These are phyloP conservation scores for Cladosporium sp. DNA, from an alignment of 2,329 filamentous ascomycete species.

Conservation along the genomic window DNA sequence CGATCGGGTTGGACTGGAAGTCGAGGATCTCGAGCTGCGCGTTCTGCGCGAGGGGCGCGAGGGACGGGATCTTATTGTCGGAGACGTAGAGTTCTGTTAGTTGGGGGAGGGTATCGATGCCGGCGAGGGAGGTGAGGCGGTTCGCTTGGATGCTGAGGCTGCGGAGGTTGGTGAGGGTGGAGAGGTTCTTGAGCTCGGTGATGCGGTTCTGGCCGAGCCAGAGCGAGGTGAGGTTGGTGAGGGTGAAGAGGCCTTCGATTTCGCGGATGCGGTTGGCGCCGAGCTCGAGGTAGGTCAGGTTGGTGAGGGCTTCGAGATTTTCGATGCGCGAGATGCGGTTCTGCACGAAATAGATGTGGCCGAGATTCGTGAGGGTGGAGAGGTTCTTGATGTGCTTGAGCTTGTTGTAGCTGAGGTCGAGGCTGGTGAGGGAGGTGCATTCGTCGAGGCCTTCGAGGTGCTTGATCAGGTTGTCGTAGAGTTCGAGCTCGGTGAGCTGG, in stretches of 20 bases:
- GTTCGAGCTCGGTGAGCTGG: conserved; percentile 75
- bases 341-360: conserved; percentile 84
- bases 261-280: conserved; percentile 87
- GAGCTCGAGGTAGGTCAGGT: conserved; percentile 78
- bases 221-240: conserved; percentile 75
- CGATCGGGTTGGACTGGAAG: conserved; percentile 80
- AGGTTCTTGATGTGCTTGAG: conserved; percentile 97
- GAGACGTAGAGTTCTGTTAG: conserved; percentile 94
- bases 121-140: conserved; percentile 71
- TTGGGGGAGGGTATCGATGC: conserved; percentile 64
- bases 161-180: conserved; percentile 68
- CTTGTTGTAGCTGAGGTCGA: conserved; percentile 98
- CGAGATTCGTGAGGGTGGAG: conserved; percentile 67
- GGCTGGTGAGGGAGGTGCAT: conserved; percentile 65
- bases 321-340: conserved; percentile 91
- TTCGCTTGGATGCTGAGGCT: conserved; percentile 95
- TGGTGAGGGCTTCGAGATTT: conserved; percentile 65
- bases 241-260: conserved; percentile 74
- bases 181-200: conserved; percentile 69
- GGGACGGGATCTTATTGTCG: conserved; percentile 77
- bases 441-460: conserved; percentile 79
- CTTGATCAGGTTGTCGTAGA: conserved; percentile 92
- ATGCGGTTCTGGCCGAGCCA: conserved; percentile 99
- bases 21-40: conserved; percentile 70
- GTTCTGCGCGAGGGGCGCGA: conserved; percentile 57